Conservation (phyloP, 441 rosid species). For the Metrosideros polymorpha region DNA sequence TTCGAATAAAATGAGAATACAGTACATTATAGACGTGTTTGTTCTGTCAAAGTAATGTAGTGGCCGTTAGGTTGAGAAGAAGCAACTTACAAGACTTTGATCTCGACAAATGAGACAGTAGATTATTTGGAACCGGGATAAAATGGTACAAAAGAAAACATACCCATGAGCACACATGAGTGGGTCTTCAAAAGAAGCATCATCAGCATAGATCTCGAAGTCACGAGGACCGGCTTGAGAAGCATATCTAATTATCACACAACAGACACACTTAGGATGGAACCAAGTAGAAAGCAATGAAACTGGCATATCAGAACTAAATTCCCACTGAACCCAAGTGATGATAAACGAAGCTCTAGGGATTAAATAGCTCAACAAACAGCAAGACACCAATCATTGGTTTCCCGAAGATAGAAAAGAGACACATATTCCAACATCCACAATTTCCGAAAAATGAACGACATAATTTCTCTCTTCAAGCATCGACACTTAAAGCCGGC, state of each 20-base stretch:
- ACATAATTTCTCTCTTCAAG: neutral
- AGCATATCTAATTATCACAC: conserved; percentile 46
- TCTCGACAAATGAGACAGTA: neutral
- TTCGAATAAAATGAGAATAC: neutral
- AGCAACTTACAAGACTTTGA: neutral
- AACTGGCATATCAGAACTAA: neutral
- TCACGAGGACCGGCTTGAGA: conserved; percentile 51
- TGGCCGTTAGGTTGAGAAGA: neutral
- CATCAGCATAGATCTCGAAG: conserved; percentile 63
- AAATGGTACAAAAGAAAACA: neutral
- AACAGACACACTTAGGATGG: neutral
- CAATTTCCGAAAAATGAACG: neutral
- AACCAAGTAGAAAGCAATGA: neutral
- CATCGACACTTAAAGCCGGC: neutral
- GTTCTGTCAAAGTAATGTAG: neutral
- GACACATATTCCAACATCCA: neutral
- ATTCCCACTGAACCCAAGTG: neutral
- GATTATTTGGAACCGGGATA: neutral
- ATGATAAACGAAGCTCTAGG: neutral
- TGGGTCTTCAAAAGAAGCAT: conserved; percentile 91
- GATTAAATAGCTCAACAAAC: neutral
- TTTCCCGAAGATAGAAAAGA: neutral
- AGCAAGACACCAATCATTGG: neutral
- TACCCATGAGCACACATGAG: conserved; percentile 84
- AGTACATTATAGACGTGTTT: neutral